phyloP scores from a whole-genome alignment of 2,329 filamentous ascomycete species.

The Arthrobotrys conoides region DNA sequence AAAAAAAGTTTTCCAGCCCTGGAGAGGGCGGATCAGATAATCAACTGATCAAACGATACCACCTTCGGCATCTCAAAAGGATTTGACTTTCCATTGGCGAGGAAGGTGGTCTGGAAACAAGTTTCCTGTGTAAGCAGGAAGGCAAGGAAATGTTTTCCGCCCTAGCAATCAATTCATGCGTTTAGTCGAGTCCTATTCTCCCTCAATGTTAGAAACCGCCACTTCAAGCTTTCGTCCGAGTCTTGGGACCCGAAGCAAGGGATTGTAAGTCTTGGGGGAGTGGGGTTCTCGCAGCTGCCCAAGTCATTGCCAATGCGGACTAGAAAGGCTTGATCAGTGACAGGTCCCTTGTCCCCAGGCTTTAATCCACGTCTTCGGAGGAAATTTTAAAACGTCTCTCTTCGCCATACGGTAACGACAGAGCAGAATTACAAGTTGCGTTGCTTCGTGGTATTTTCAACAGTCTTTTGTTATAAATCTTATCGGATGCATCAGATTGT shows the following conservation, averaged over 20 bases:
- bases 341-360: not conserved
- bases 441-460: slow-evolving; percentile 44
- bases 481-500: slow-evolving; percentile 57
- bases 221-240: slow-evolving; percentile 24
- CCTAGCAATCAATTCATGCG: slow-evolving; percentile 1
- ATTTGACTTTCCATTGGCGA: slow-evolving; percentile 18
- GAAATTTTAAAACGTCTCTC: not conserved
- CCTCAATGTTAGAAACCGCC: not conserved
- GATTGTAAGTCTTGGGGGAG: slow-evolving; percentile 30
- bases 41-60: slow-evolving; percentile 51
- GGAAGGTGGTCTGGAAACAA: slow-evolving; percentile 43
- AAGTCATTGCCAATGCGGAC: slow-evolving; percentile 49
- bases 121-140: slow-evolving; percentile 33
- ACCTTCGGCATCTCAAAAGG: slow-evolving; percentile 29
- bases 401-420: not conserved
- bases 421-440: slow-evolving; percentile 12
- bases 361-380: not conserved
- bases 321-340: slow-evolving; percentile 48
- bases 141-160: slow-evolving; percentile 23
- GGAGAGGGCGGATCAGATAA: slow-evolving; percentile 51
- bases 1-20: slow-evolving; percentile 38
- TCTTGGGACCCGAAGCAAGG: slow-evolving; percentile 34
- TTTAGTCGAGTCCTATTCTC: not conserved
- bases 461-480: slow-evolving; percentile 2
- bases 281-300: slow-evolving; percentile 36